Base-by-base conservation (phyloP, 139 green algal genomes). In the Medakamo hakoo region DNA sequence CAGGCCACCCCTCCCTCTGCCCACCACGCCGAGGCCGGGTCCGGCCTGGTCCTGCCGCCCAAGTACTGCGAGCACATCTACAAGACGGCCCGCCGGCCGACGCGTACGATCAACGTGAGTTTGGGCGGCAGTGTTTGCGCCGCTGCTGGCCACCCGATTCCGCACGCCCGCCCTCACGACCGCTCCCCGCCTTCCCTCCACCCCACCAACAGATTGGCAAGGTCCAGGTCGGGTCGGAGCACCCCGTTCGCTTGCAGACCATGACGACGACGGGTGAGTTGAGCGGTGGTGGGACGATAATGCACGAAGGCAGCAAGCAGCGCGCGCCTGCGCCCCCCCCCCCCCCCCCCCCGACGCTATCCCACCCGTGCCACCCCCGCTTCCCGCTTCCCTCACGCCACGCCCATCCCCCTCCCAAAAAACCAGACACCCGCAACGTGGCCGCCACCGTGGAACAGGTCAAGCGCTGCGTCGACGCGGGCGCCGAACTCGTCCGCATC, bases 401-500 rank as follows among this genome's bases (percentile, higher is more conserved):
- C 40, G n/a, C n/a, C n/a, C n/a, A n/a, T n/a, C n/a, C n/a, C n/a
- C n/a, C n/a, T n/a, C n/a, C n/a, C n/a, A n/a, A n/a, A n/a, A n/a
- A n/a, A n/a, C n/a, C n/a, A 61, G 88, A 97, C 79, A 99, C 93
- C 0, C 66, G 85, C 4, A 78, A 99, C 68, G 77, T 99, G 14
- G 65, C 86, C 57, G 79, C 64, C 3, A 97, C 92, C 16, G 92
- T 99, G 14, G 87, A 88, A 26, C 86, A 98, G 82, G 91, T 98
- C 24, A 99, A 97, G 82, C 80, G 81, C 66, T 96, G 92, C 69
- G 93, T 89, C 1, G 93, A 99, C 66, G 85, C 84, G 26, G 92
- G 92, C 24, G 89, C 89, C 23, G 83, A 96, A 62, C 89, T 99
- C 32, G 92, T 95, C 22, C 85, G 93, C 55, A 94, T 99, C 73